phyloP scores from a whole-genome alignment of 1,284 basidiomycete genomes.

The Tetrapyrgos nigripes region DNA sequence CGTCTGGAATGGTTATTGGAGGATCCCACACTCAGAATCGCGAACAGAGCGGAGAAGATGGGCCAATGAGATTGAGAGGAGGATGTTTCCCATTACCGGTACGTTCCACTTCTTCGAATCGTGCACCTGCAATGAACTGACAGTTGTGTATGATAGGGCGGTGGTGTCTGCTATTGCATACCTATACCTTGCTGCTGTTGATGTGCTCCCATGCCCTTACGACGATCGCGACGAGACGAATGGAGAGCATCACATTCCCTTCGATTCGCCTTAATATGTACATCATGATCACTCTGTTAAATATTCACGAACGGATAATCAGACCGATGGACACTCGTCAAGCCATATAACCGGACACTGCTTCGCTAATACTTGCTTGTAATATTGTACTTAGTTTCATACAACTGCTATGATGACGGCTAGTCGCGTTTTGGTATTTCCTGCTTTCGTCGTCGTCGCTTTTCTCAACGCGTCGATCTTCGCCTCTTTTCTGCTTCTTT shows the following conservation, averaged over 20 bases:
- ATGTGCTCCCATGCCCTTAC: neutral
- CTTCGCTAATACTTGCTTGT: too few relatives aligned
- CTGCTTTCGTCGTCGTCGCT: too few relatives aligned
- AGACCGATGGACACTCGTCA: too few relatives aligned
- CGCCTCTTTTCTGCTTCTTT: too few relatives aligned
- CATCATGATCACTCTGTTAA: too few relatives aligned
- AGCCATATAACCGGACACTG: too few relatives aligned
- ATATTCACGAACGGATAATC: too few relatives aligned
- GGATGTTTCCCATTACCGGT: slow-evolving; percentile 34
- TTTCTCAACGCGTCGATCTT: too few relatives aligned
- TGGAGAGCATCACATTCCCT: neutral
- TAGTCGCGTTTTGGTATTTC: too few relatives aligned
- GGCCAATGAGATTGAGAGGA: slow-evolving; percentile 25
- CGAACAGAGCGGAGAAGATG: slow-evolving; percentile 6
- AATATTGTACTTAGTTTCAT: too few relatives aligned
- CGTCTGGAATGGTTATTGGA: neutral
- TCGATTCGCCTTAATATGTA: too few relatives aligned
- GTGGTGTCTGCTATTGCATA: slow-evolving; percentile 26
- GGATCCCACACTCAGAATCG: neutral
- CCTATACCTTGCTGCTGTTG: slow-evolving; percentile 27
- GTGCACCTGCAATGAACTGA: neutral
- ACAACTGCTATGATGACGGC: too few relatives aligned
- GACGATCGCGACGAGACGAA: neutral
- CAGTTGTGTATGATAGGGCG: slow-evolving; percentile 13
- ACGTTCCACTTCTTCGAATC: slow-evolving; percentile 2